A percentile compares a stretch with the other conserved stretches of the same genome.
Evolutionary conservation across 257 asterid species (phyloP).

Genomic region (Echites panduratus): DNA sequence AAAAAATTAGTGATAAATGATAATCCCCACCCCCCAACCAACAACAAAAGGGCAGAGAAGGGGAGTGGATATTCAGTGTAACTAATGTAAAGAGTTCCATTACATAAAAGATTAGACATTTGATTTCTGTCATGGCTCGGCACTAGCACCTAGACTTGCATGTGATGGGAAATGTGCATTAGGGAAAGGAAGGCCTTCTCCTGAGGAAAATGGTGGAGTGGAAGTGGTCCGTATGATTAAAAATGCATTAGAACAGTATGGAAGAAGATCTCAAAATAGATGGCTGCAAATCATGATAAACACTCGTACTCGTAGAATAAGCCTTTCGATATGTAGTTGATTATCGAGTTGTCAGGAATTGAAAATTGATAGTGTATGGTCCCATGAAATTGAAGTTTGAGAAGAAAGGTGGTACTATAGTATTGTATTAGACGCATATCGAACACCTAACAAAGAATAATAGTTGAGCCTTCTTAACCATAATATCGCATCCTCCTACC

Average conservation of each 20-base stretch:
- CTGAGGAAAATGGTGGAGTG: not conserved
- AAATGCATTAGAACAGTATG: not conserved
- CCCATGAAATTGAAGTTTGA: conserved; percentile 11
- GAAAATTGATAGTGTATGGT: conserved; percentile 8
- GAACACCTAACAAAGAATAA: conserved; percentile 15
- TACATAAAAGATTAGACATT: no score
- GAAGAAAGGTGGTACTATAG: not conserved
- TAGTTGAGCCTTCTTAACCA: conserved; percentile 1
- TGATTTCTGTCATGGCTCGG: no score
- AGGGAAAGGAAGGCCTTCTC: not conserved
- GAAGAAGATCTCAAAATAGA: not conserved
- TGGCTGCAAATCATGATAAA: not conserved
- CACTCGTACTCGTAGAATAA: not conserved
- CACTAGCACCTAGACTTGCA: no score
- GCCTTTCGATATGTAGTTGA: not conserved
- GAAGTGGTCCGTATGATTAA: not conserved
- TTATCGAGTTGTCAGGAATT: not conserved
- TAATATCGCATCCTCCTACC: conserved; percentile 1
- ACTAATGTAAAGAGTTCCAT: no score
- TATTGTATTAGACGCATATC: not conserved
- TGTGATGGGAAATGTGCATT: no score
- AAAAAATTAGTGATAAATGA: not conserved
- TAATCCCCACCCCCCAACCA: no score
- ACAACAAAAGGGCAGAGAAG: no score
- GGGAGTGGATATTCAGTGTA: no score